These are phyloP conservation scores for Phytophthora pisi DNA, from an alignment of 352 stramenopile species.

Conservation along the genomic window DNA sequence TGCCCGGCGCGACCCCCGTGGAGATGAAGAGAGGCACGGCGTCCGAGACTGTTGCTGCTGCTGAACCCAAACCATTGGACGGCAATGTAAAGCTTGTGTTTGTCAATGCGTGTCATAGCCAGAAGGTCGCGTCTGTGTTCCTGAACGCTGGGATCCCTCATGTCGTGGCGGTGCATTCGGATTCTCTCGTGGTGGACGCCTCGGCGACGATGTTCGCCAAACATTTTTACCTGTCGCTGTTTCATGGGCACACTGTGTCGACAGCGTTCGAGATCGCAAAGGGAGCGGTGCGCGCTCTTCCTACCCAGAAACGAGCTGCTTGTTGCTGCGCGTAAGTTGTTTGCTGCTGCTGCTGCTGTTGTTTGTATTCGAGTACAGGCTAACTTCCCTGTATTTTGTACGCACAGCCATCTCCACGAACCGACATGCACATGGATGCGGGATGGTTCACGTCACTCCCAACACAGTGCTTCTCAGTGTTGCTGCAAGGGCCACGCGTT, in stretches of 20 bases:
- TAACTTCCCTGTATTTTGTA: slow-evolving; percentile 1
- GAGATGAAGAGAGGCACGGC: slow-evolving; percentile 13
- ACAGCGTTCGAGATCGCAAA: slow-evolving; percentile 81
- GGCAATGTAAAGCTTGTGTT: slow-evolving; percentile 73
- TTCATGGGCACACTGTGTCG: slow-evolving; percentile 71
- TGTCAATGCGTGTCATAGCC: slow-evolving; percentile 86
- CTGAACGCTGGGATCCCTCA: slow-evolving; percentile 90
- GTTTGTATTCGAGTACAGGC: neutral
- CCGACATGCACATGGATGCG: slow-evolving; percentile 74
- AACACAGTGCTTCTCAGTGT: slow-evolving; percentile 70
- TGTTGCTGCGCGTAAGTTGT: slow-evolving; percentile 81
- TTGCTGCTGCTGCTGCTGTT: neutral
- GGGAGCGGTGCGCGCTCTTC: slow-evolving; percentile 63
- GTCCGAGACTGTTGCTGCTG: neutral
- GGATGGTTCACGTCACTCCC: slow-evolving; percentile 63
- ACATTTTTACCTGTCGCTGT: slow-evolving; percentile 85
- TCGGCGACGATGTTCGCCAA: slow-evolving; percentile 86
- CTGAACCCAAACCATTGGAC: slow-evolving; percentile 25
- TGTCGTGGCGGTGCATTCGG: slow-evolving; percentile 88
- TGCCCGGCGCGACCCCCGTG: slow-evolving; percentile 24
- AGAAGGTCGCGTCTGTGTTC: slow-evolving; percentile 89
- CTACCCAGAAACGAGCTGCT: slow-evolving; percentile 63
- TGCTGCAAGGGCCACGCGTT: slow-evolving; percentile 76
- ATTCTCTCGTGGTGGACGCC: slow-evolving; percentile 77
- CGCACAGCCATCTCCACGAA: slow-evolving; percentile 71